Percentiles rank a stretch among this genome's conserved stretches.
phyloP scores from a whole-genome alignment of 352 stramenopile species.

The Globisporangium lucens region DNA sequence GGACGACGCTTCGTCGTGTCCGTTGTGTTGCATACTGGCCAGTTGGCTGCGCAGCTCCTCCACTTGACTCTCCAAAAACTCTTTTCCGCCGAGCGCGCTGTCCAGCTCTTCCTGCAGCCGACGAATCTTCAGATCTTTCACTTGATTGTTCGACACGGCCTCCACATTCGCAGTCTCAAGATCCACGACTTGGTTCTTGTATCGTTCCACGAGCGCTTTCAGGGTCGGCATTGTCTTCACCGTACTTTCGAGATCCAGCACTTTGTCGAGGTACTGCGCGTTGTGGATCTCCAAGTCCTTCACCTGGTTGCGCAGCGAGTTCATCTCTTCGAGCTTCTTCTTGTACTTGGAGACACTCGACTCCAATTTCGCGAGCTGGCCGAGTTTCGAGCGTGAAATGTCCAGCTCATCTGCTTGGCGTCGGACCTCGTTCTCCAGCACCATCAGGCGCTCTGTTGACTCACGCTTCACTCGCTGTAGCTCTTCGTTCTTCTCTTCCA shows the following conservation, averaged over 20 bases:
- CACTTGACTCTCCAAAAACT: constrained; percentile 84
- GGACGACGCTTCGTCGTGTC: constrained; percentile 34
- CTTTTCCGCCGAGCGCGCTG: constrained; percentile 71
- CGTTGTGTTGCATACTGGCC: constrained; percentile 48
- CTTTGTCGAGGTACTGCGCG: constrained; percentile 78
- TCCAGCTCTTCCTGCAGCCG: constrained; percentile 85
- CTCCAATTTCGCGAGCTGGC: constrained; percentile 76
- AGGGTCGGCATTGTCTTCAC: constrained; percentile 84
- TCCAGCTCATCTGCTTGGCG: constrained; percentile 83
- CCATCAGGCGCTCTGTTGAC: constrained; percentile 66
- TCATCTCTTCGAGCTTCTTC: constrained; percentile 86
- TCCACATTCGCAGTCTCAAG: constrained; percentile 82
- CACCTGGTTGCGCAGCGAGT: constrained; percentile 64
- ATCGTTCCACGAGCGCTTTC: constrained; percentile 76
- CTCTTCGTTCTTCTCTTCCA: constrained; percentile 80
- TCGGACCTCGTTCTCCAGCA: constrained; percentile 84
- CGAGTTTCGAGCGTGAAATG: constrained; percentile 84
- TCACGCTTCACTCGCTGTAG: constrained; percentile 71
- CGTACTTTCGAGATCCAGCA: constrained; percentile 81
- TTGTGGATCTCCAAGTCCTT: constrained; percentile 80
- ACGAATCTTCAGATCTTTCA: constrained; percentile 81
- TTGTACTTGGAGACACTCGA: constrained; percentile 82
- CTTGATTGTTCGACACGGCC: constrained; percentile 63
- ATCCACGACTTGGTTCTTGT: constrained; percentile 89
- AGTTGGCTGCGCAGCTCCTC: constrained; percentile 75